Conservation (phyloP, 495 filamentous ascomycete species). For the Penicillium diatomitis region DNA sequence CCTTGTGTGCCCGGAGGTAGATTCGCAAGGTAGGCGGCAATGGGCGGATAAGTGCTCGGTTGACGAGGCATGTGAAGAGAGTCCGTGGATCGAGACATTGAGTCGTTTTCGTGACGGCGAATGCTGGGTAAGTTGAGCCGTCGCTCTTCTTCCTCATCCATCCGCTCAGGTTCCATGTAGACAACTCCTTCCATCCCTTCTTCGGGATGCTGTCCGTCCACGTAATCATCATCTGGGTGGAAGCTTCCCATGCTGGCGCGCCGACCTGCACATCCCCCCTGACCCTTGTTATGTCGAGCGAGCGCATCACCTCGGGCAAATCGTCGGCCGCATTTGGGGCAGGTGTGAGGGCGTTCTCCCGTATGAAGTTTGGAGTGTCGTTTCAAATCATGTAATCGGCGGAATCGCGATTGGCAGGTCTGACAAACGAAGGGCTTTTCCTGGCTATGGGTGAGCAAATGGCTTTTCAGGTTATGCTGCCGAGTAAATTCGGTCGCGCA, state of each 20-base stretch:
- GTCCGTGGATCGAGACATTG: conserved; percentile 28
- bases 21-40: conserved; percentile 38
- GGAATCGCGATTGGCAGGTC: conserved; percentile 81
- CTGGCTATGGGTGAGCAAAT: conserved; percentile 95
- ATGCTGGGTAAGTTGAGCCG: conserved; percentile 61
- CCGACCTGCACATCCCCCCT: conserved; percentile 89
- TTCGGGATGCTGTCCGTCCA: conserved; percentile 44
- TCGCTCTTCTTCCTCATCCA: conserved; percentile 58
- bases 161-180: conserved; percentile 51
- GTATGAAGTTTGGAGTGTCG: conserved; percentile 94
- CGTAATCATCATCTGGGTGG: conserved; percentile 66
- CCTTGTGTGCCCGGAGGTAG: conserved; percentile 44
- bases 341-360: conserved; percentile 90
- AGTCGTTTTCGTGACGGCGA: conserved; percentile 53
- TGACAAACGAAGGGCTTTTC: conserved; percentile 94
- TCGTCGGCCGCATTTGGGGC: conserved; percentile 82
- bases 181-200: conserved; percentile 71
- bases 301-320: conserved; percentile 95
- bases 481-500: conserved; percentile 94
- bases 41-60: conserved; percentile 71
- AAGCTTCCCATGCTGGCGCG: conserved; percentile 81
- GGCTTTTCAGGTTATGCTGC: conserved; percentile 98
- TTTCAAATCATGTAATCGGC: conserved; percentile 90
- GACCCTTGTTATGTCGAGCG: conserved; percentile 90
- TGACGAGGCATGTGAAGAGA: conserved; percentile 50